Conservation (phyloP, 768 basidiomycete species). For the Sarcodon sp. region DNA sequence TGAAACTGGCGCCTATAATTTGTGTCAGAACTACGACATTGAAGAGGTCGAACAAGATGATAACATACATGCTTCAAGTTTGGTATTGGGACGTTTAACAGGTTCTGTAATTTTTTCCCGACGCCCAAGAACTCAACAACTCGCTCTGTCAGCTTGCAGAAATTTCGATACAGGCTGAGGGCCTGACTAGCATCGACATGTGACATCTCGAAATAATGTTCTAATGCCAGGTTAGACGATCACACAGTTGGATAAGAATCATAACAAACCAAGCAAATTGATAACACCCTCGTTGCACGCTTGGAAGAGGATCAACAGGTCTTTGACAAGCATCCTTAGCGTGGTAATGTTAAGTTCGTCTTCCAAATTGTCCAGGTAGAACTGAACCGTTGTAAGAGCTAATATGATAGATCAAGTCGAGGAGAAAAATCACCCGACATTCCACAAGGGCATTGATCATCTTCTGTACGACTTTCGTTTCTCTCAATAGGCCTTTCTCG, state of each 20-base stretch:
- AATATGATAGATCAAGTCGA: not conserved
- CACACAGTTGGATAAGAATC: constrained; percentile 13
- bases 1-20: constrained; percentile 78
- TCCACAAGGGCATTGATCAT: constrained; percentile 84
- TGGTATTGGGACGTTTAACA: constrained; percentile 89
- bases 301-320: constrained; percentile 89
- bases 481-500: constrained; percentile 88
- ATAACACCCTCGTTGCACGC: constrained; percentile 93
- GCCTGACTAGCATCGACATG: constrained; percentile 82
- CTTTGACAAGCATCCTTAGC: constrained; percentile 89
- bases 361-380: constrained; percentile 87
- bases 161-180: constrained; percentile 80
- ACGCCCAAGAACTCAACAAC: constrained; percentile 90
- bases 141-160: constrained; percentile 85
- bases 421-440: constrained; percentile 46
- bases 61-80: constrained; percentile 75
- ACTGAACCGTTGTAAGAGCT: constrained; percentile 29
- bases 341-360: constrained; percentile 86
- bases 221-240: constrained; percentile 19
- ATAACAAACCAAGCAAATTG: constrained; percentile 54
- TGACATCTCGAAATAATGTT: constrained; percentile 98
- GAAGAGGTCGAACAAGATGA: not conserved
- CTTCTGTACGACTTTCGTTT: constrained; percentile 82
- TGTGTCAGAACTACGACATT: not conserved
- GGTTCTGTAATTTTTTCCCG: constrained; percentile 85